Evolutionary conservation across 208 protist genomes (phyloP), one percentile per base, ranked within the genome.

Genomic region (Crithidia bombi): DNA sequence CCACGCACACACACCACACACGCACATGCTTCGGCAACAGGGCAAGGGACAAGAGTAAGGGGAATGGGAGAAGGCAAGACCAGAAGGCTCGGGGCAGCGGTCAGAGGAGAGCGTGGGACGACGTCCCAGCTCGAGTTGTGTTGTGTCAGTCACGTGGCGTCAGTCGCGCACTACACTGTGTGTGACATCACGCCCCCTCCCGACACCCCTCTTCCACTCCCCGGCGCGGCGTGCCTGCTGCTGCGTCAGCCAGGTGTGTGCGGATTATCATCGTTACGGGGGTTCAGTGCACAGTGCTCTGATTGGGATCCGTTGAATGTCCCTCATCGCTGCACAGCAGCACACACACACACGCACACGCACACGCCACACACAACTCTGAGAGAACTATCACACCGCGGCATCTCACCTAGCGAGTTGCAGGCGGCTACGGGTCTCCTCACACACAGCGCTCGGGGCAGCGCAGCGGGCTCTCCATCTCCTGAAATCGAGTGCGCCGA

Each of bases 231-330:
- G n/a, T n/a, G n/a, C n/a, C n/a, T 26, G 39, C 49, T 15, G 63
- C 41, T 21, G 51, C 64, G 64, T 69, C 64, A 69, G 64, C 49
- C 64, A 25, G 2, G 33, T 35, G 3, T 57, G 35, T 76, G 65
- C 70, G 70, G 70, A 68, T 57, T 76, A 54, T 54, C 70, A 76
- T 76, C 70, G 68, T 25, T 36, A 76, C 43, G 36, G 62, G n/a
- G 38, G 43, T 55, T 76, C 70, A 76, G 70, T 64, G 70, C 70
- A 76, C 59, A 76, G 69, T 75, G 69, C 69, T 75, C 69, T 75
- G 69, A 68, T 68, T 52, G 68, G 46, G 39, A 56, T 75, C 69
- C 69, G 69, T 62, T 75, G 69, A 75, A 75, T 75, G 69, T 68
- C 69, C 68, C 51, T 75, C 69, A 75, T 75, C 69, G n/a, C 51